These are phyloP conservation scores for Chaetomiaceae sp. DNA, from an alignment of 2,329 filamentous ascomycete genomes.

Conservation along the genomic window DNA sequence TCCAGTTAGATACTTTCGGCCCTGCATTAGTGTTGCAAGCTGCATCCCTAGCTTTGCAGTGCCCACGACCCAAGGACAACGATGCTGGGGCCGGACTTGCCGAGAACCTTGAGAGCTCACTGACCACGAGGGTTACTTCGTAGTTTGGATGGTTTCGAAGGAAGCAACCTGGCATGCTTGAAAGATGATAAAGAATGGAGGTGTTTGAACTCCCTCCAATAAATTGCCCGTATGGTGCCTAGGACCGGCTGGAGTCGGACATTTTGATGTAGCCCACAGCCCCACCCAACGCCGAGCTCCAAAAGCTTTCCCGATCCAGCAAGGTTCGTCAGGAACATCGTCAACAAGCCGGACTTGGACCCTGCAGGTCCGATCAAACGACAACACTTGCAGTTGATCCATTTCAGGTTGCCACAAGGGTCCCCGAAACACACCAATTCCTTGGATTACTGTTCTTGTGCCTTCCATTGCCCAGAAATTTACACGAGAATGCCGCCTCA, in stretches of 20 bases:
- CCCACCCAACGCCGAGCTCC: not conserved
- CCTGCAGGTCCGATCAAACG: not conserved
- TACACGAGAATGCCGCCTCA: constrained; percentile 7
- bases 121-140: too few relatives aligned
- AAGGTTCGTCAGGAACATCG: not conserved
- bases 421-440: not conserved
- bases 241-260: too few relatives aligned
- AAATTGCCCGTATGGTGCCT: too few relatives aligned
- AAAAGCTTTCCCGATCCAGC: constrained; percentile 5
- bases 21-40: constrained; percentile 24
- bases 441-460: not conserved
- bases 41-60: constrained; percentile 18
- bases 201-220: too few relatives aligned
- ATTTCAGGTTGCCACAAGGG: not conserved
- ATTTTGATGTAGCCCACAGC: not conserved
- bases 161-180: too few relatives aligned
- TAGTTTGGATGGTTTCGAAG: too few relatives aligned
- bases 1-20: constrained; percentile 11
- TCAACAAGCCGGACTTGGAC: not conserved
- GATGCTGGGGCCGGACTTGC: not conserved
- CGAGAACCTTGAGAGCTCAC: not conserved
- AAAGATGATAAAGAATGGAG: too few relatives aligned
- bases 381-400: not conserved
- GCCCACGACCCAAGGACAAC: not conserved
- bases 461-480: not conserved